Evolutionary conservation across 2,329 filamentous ascomycete species (phyloP).

Genomic region (Hortaea sp.): DNA sequence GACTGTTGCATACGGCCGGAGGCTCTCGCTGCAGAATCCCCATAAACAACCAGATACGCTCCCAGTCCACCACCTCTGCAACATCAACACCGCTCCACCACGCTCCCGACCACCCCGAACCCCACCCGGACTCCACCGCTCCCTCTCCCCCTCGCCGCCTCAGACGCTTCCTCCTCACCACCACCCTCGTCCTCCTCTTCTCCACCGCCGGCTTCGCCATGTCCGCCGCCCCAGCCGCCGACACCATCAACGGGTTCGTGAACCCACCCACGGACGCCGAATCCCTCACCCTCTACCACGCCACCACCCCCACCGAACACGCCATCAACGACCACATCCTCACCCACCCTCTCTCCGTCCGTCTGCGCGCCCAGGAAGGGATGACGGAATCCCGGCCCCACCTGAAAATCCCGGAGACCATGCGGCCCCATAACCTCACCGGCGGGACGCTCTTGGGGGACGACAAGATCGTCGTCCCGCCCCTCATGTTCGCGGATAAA

Average conservation of each 20-base stretch:
- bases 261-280: constrained; percentile 60
- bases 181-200: constrained; percentile 38
- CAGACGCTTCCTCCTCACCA: constrained; percentile 34
- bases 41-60: too few relatives aligned
- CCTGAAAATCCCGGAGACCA: constrained; percentile 65
- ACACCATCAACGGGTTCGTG: constrained; percentile 40
- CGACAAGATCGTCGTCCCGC: constrained; percentile 69
- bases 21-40: too few relatives aligned
- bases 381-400: constrained; percentile 74
- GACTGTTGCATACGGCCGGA: too few relatives aligned
- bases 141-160: constrained; percentile 1
- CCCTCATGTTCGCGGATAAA: constrained; percentile 61
- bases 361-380: constrained; percentile 55
- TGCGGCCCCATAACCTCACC: constrained; percentile 68
- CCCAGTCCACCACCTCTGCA: too few relatives aligned
- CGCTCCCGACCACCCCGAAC: neutral
- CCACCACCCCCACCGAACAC: constrained; percentile 39
- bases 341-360: constrained; percentile 61
- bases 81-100: neutral
- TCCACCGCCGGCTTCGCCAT: constrained; percentile 48
- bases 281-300: constrained; percentile 56
- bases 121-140: neutral
- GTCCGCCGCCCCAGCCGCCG: constrained; percentile 43
- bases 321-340: constrained; percentile 66
- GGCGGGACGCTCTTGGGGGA: constrained; percentile 68